Conservation (phyloP, 495 filamentous ascomycete genomes). For the Penicillium flavigenum region DNA sequence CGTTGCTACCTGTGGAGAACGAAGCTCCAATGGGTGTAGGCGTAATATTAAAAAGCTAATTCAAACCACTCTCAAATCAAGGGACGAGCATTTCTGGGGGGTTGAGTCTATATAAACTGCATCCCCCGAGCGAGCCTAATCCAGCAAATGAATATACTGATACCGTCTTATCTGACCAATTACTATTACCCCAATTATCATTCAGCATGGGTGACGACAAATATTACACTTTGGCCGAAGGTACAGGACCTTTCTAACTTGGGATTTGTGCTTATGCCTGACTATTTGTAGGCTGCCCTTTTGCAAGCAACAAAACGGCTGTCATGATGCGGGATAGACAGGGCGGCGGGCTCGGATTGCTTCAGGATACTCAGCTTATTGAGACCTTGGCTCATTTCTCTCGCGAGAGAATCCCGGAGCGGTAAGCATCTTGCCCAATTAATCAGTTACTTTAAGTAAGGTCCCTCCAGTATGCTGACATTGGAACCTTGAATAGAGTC, state of each 20-base stretch:
- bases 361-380: slow-evolving; percentile 41
- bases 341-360: slow-evolving; percentile 32
- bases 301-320: slow-evolving; percentile 32
- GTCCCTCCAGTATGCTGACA: background rate
- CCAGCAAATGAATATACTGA: too few relatives aligned
- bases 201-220: too few relatives aligned
- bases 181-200: too few relatives aligned
- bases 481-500: slow-evolving; percentile 33
- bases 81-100: too few relatives aligned
- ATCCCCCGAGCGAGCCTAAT: too few relatives aligned
- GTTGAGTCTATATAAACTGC: too few relatives aligned
- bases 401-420: slow-evolving; percentile 51
- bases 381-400: slow-evolving; percentile 57
- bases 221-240: slow-evolving; percentile 8
- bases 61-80: too few relatives aligned
- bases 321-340: slow-evolving; percentile 28
- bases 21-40: too few relatives aligned
- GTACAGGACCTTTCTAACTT: background rate
- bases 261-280: background rate
- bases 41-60: too few relatives aligned
- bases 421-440: slow-evolving; percentile 27
- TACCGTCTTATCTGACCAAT: too few relatives aligned
- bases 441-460: background rate
- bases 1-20: too few relatives aligned
- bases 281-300: slow-evolving; percentile 20